Evolutionary conservation across 106 monocot genomes (phyloP).

Genomic region (Acorus calamus): DNA sequence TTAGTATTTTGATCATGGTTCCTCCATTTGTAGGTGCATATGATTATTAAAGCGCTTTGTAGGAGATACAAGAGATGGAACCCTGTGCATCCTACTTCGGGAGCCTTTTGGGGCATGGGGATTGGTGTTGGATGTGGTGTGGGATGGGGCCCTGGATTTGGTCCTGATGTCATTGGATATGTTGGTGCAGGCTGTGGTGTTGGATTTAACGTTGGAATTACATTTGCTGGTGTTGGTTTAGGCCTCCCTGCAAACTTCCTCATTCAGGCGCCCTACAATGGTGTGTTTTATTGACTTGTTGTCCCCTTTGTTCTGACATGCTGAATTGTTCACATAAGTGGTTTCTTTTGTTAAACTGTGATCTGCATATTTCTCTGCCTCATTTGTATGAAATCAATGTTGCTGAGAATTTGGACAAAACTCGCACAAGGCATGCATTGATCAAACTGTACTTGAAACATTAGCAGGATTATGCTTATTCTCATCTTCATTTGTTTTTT

Average conservation of each 20-base stretch:
- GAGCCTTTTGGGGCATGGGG: slow-evolving; percentile 96
- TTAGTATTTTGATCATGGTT: no score
- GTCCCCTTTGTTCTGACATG: no score
- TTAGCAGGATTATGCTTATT: no score
- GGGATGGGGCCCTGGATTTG: slow-evolving; percentile 97
- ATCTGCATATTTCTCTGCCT: no score
- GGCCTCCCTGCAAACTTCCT: slow-evolving; percentile 58
- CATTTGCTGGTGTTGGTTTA: slow-evolving; percentile 59
- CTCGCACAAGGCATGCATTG: no score
- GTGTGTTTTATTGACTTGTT: slow-evolving; percentile 13
- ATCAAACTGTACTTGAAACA: no score
- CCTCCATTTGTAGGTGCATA: slow-evolving; percentile 10
- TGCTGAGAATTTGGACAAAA: no score
- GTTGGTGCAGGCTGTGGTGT: slow-evolving; percentile 89
- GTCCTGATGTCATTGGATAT: slow-evolving; percentile 85
- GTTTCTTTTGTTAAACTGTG: no score
- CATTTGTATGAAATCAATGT: no score
- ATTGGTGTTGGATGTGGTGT: slow-evolving; percentile 83
- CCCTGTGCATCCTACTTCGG: slow-evolving; percentile 82
- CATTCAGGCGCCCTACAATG: slow-evolving; percentile 30
- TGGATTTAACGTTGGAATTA: slow-evolving; percentile 79
- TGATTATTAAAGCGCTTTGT: slow-evolving; percentile 86
- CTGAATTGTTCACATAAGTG: no score
- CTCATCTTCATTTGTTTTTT: no score
- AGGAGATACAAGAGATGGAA: slow-evolving; percentile 89